phyloP scores from a whole-genome alignment of 108 stramenopile genomes.

The Epithemia pelagica region DNA sequence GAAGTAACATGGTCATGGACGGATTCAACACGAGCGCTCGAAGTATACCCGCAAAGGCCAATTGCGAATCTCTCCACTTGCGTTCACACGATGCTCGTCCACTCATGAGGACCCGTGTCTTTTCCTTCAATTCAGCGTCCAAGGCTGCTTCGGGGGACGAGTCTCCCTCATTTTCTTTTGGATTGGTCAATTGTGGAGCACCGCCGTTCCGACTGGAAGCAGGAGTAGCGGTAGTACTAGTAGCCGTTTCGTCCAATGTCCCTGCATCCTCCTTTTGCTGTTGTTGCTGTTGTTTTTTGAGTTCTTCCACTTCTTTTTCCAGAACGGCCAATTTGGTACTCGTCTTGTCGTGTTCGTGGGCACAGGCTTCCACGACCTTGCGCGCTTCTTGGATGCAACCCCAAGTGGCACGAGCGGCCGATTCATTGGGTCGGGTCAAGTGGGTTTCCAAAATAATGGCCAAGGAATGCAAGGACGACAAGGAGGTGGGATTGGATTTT shows the following conservation, averaged over 20 bases:
- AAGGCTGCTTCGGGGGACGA: constrained; percentile 4
- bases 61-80: constrained; percentile 81
- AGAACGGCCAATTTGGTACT: constrained; percentile 43
- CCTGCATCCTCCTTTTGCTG: not conserved
- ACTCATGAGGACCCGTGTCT: constrained; percentile 39
- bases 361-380: constrained; percentile 63
- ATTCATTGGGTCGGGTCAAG: constrained; percentile 29
- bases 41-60: constrained; percentile 64
- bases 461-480: constrained; percentile 68
- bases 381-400: constrained; percentile 82
- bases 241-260: constrained; percentile 11
- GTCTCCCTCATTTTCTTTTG: constrained; percentile 5
- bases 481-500: constrained; percentile 54
- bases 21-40: constrained; percentile 52
- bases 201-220: not conserved
- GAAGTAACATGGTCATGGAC: constrained; percentile 40
- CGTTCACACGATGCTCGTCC: constrained; percentile 64
- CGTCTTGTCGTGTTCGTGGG: constrained; percentile 48
- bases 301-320: constrained; percentile 39
- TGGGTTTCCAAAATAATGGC: constrained; percentile 52
- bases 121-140: constrained; percentile 27
- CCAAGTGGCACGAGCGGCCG: constrained; percentile 76
- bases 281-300: constrained; percentile 30
- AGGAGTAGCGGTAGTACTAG: not conserved
- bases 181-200: constrained; percentile 3